A percentile compares a stretch with the other conserved stretches of the same genome.
phyloP scores from a whole-genome alignment of 2,329 filamentous ascomycete species.

The Colletotrichum cuscutae region DNA sequence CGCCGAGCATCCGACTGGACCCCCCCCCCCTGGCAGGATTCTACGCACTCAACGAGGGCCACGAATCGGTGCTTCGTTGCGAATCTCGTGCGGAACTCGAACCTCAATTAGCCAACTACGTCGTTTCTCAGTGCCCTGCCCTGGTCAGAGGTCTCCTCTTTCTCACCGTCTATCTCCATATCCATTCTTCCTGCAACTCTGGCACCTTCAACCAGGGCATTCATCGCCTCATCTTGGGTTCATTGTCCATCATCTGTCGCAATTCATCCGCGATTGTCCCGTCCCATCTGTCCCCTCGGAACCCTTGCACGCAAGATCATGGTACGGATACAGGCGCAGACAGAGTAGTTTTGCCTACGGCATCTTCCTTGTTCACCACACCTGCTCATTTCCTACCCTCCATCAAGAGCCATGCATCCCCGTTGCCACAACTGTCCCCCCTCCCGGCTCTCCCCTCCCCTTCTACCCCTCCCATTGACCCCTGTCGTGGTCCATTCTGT shows the following conservation, averaged over 20 bases:
- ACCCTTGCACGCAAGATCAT: slow-evolving; percentile 21
- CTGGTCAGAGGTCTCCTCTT: neutral
- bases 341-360: neutral
- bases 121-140: neutral
- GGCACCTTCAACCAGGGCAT: neutral
- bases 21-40: neutral
- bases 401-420: slow-evolving; percentile 13
- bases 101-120: neutral
- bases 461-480: neutral
- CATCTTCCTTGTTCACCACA: slow-evolving; percentile 17
- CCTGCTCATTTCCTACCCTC: slow-evolving; percentile 19
- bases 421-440: slow-evolving; percentile 13
- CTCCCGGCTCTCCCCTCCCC: neutral
- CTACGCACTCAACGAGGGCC: neutral
- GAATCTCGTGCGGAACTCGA: neutral
- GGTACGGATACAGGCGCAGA: neutral
- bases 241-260: slow-evolving; percentile 29
- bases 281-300: slow-evolving; percentile 4
- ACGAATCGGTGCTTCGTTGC: slow-evolving; percentile 2
- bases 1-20: neutral
- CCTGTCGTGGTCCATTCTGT: slow-evolving; percentile 16
- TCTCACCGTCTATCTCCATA: slow-evolving; percentile 10
- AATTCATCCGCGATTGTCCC: slow-evolving; percentile 25
- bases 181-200: neutral
- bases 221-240: slow-evolving; percentile 4